These are phyloP conservation scores for Papiliotrema terrestris DNA, from an alignment of 1,284 basidiomycete genomes.

Conservation along the genomic window DNA sequence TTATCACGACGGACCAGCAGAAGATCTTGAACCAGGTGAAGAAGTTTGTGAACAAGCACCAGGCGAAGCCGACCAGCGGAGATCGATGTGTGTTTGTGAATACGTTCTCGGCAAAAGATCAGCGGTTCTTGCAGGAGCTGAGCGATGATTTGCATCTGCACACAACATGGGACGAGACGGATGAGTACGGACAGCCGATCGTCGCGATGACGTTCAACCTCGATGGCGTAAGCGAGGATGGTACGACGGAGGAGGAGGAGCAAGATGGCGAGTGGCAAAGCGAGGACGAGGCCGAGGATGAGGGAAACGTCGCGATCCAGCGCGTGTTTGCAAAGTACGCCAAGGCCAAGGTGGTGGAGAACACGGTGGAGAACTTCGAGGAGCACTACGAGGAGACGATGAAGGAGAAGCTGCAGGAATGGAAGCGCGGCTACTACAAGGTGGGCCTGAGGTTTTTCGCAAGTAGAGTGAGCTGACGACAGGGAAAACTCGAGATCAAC, in stretches of 20 bases:
- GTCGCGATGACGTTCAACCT: slow-evolving; percentile 56
- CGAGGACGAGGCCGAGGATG: slow-evolving; percentile 50
- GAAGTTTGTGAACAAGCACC: slow-evolving; percentile 61
- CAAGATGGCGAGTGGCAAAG: slow-evolving; percentile 28
- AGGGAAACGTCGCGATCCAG: slow-evolving; percentile 67
- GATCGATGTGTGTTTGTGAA: slow-evolving; percentile 66
- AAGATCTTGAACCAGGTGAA: slow-evolving; percentile 72
- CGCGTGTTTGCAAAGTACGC: slow-evolving; percentile 84
- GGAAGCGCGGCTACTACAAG: slow-evolving; percentile 88
- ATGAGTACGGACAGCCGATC: slow-evolving; percentile 65
- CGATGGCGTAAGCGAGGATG: slow-evolving; percentile 51
- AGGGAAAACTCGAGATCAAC: slow-evolving; percentile 80
- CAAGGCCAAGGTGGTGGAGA: slow-evolving; percentile 69
- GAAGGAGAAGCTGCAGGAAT: slow-evolving; percentile 80
- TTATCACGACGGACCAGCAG: slow-evolving; percentile 68
- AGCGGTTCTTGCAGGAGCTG: slow-evolving; percentile 69
- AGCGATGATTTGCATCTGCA: slow-evolving; percentile 70
- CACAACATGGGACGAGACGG: slow-evolving; percentile 84
- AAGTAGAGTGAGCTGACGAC: slow-evolving; percentile 1
- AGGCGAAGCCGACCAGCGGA: slow-evolving; percentile 51
- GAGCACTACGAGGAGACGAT: slow-evolving; percentile 68
- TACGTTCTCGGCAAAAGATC: slow-evolving; percentile 69
- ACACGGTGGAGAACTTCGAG: slow-evolving; percentile 68
- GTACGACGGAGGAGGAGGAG: slow-evolving; percentile 22
- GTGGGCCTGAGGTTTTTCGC: slow-evolving; percentile 49